A percentile compares a stretch with the other conserved stretches of the same genome.
phyloP scores from a whole-genome alignment of 768 basidiomycete species.

The Coprinellus aureogranulatus region DNA sequence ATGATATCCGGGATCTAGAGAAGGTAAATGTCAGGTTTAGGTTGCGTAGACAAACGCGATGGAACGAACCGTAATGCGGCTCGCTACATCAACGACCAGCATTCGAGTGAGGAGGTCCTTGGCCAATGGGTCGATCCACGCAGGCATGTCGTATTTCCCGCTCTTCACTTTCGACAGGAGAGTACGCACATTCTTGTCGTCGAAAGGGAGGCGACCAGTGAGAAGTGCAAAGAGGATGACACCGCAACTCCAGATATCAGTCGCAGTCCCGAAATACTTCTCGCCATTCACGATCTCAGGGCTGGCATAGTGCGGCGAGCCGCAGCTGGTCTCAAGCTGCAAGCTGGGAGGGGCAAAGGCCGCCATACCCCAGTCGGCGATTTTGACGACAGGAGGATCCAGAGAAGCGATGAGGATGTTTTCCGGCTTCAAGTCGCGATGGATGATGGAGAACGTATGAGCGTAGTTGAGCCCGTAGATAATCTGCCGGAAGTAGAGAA shows the following conservation, averaged over 20 bases:
- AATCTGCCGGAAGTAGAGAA: constrained; percentile 93
- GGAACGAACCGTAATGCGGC: constrained; percentile 78
- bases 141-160: constrained; percentile 82
- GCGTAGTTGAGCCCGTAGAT: constrained; percentile 95
- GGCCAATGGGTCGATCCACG: constrained; percentile 77
- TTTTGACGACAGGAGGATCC: constrained; percentile 82
- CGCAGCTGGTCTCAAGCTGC: constrained; percentile 91
- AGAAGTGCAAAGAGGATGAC: constrained; percentile 90
- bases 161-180: constrained; percentile 84
- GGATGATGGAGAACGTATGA: constrained; percentile 95
- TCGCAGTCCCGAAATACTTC: constrained; percentile 84
- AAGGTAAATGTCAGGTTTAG: constrained; percentile 1
- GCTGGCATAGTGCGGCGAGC: constrained; percentile 94
- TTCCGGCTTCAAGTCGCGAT: constrained; percentile 97
- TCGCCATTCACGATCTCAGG: constrained; percentile 94
- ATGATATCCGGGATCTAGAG: constrained; percentile 85
- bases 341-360: constrained; percentile 85
- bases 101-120: constrained; percentile 82
- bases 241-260: constrained; percentile 96
- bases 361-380: constrained; percentile 99
- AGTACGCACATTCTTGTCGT: constrained; percentile 79
- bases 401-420: constrained; percentile 89
- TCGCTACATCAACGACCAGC: constrained; percentile 81
- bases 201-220: constrained; percentile 89
- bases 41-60: background rate